Evolutionary conservation across 2,329 filamentous ascomycete genomes (phyloP).

Genomic region (Davidsoniella eucalypti): DNA sequence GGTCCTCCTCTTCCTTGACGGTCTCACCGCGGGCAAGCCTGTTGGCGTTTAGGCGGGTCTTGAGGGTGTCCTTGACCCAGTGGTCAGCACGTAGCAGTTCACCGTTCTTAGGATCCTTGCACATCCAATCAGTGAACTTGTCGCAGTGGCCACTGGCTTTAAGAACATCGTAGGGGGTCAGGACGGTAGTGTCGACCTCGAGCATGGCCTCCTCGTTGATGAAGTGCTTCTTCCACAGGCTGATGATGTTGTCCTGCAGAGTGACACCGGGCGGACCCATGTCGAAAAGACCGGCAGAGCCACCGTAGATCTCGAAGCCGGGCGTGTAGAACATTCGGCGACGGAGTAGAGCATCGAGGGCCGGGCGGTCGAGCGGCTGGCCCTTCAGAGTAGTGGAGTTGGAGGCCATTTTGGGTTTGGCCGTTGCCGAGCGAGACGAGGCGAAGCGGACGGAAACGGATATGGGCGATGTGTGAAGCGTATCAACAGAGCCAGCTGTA

Average conservation of each 20-base stretch:
- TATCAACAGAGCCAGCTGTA: not conserved
- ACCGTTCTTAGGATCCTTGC: slow-evolving; percentile 93
- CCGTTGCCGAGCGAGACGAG: slow-evolving; percentile 7
- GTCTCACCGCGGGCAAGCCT: slow-evolving; percentile 81
- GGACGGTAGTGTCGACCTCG: slow-evolving; percentile 82
- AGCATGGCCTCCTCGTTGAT: slow-evolving; percentile 89
- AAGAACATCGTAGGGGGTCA: slow-evolving; percentile 84
- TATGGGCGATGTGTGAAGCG: no score
- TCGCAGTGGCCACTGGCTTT: slow-evolving; percentile 96
- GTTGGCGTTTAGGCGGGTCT: slow-evolving; percentile 72
- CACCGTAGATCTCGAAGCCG: slow-evolving; percentile 88
- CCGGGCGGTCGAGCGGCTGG: slow-evolving; percentile 68
- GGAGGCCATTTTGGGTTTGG: slow-evolving; percentile 27
- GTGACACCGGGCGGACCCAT: slow-evolving; percentile 81
- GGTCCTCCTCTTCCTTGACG: slow-evolving; percentile 56
- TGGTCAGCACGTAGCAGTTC: slow-evolving; percentile 95
- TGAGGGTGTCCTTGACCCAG: slow-evolving; percentile 86
- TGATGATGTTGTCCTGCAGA: slow-evolving; percentile 74
- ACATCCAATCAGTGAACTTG: slow-evolving; percentile 98
- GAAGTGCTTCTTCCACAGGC: slow-evolving; percentile 86
- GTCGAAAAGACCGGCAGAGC: slow-evolving; percentile 78
- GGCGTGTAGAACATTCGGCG: slow-evolving; percentile 90
- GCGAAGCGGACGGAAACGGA: not conserved
- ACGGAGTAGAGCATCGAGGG: slow-evolving; percentile 71
- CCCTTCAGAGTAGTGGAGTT: slow-evolving; percentile 66